Base-by-base conservation (phyloP, 805 yeast species). In the Cyberlindnera veronae region DNA sequence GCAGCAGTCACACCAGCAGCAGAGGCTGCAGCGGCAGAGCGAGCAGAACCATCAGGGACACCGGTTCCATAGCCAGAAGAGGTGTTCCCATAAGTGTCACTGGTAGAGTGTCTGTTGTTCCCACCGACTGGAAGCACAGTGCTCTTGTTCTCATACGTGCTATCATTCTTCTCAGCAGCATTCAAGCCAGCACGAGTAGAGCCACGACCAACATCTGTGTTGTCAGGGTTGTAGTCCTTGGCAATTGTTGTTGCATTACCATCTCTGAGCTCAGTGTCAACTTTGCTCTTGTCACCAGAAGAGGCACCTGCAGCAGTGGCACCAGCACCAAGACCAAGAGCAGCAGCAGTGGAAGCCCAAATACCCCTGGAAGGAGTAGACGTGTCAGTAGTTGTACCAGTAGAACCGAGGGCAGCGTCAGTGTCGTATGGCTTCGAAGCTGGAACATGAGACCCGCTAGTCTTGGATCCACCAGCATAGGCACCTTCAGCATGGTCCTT, bases 81-180 rank as follows among this genome's bases (percentile, higher is more conserved):
- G 11, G 18, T 30, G 28, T 42, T 43, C 3, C 54, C 58, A 36
- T 50, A 44, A 1, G 15, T 31, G 29, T 44, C 55, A 11, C 17
- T 15, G 11, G 36, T 37, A 13, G 32, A 17, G 34, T 43, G 44
- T 17, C 38, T 26, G 34, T 32, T 32, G 14, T 15, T 19, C 13
- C 40, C 33, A 12, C 48, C 45, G 26, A 53, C 50, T 15, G 58
- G 58, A 10, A 48, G 24, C 13, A 45, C 50, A 27, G 56, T 53
- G 23, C 48, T 44, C 49, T 54, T 54, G 32, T 48, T 54, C 39
- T 54, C 58, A 38, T 19, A 50, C 11, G 42, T 36, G 14, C 19
- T 28, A n/a, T 31, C 12, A 2, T 16, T 13, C 17, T 36, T n/a
- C 29, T 36, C 16, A 4, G 32, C 38, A 5, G 48, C 42, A 27